Conservation (phyloP, 805 yeast species). For the Lipomyces starkeyi region DNA sequence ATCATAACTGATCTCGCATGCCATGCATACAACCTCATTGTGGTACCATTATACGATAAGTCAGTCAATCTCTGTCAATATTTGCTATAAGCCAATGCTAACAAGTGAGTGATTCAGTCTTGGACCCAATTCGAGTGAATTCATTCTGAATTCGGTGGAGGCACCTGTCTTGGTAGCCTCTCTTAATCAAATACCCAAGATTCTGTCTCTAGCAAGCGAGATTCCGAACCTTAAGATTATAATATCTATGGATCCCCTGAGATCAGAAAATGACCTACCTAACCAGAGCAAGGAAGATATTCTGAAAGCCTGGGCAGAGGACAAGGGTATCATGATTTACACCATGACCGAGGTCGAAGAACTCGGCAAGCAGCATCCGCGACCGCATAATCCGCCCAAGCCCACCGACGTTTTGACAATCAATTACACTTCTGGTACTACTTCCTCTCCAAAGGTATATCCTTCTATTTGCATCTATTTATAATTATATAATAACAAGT, state of each 20-base stretch:
- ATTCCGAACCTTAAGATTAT: constrained; percentile 56
- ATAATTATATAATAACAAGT: not conserved
- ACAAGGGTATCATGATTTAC: constrained; percentile 48
- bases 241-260: constrained; percentile 59
- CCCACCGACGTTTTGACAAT: constrained; percentile 64
- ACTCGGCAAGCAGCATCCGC: constrained; percentile 56
- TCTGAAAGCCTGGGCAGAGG: constrained; percentile 42
- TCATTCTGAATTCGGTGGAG: constrained; percentile 65
- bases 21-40: constrained; percentile 59
- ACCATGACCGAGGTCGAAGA: constrained; percentile 45
- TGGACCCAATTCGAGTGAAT: constrained; percentile 65
- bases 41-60: constrained; percentile 59
- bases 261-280: constrained; percentile 46
- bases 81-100: not conserved
- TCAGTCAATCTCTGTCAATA: not conserved
- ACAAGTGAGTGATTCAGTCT: constrained; percentile 47
- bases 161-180: constrained; percentile 66
- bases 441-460: constrained; percentile 65
- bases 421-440: constrained; percentile 77
- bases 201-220: constrained; percentile 54
- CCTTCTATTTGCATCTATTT: not conserved
- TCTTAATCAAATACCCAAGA: constrained; percentile 54
- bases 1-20: constrained; percentile 71
- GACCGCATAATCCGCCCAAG: constrained; percentile 54
- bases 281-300: constrained; percentile 43